phyloP scores from a whole-genome alignment of 176 grass and related monocot genomes.

The Musa acuminata region DNA sequence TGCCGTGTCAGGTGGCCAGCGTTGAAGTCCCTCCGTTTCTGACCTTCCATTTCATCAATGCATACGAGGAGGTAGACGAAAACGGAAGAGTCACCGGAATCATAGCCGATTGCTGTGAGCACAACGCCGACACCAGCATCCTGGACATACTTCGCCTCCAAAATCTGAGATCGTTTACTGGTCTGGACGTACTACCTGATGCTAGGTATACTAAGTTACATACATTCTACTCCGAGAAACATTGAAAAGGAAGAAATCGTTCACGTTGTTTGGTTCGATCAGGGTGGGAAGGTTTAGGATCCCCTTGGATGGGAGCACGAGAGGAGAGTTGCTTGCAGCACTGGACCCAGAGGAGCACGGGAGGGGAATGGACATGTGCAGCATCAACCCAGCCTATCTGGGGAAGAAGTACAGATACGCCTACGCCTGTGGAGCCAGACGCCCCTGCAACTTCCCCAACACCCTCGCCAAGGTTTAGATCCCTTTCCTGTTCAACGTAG shows the following conservation, averaged over 20 bases:
- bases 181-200: constrained; percentile 74
- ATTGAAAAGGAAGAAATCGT: no score
- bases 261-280: background rate
- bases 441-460: constrained; percentile 99
- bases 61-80: constrained; percentile 75
- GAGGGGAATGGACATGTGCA: constrained; percentile 93
- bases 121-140: constrained; percentile 73
- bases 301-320: constrained; percentile 67
- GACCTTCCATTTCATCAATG: constrained; percentile 99
- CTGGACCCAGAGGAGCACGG: constrained; percentile 84
- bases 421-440: constrained; percentile 75
- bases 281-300: constrained; percentile 93
- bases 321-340: constrained; percentile 58
- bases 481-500: background rate
- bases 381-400: constrained; percentile 69
- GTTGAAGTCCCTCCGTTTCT: constrained; percentile 92
- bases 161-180: constrained; percentile 46
- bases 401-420: constrained; percentile 83
- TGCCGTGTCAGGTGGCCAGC: constrained; percentile 50
- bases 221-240: no score
- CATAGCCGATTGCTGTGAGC: constrained; percentile 92
- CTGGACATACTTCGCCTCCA: constrained; percentile 82
- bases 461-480: constrained; percentile 63
- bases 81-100: constrained; percentile 72
- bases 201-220: constrained; percentile 40